Conservation (phyloP, 2,329 filamentous ascomycete genomes). For the Verticillium isaacii region DNA sequence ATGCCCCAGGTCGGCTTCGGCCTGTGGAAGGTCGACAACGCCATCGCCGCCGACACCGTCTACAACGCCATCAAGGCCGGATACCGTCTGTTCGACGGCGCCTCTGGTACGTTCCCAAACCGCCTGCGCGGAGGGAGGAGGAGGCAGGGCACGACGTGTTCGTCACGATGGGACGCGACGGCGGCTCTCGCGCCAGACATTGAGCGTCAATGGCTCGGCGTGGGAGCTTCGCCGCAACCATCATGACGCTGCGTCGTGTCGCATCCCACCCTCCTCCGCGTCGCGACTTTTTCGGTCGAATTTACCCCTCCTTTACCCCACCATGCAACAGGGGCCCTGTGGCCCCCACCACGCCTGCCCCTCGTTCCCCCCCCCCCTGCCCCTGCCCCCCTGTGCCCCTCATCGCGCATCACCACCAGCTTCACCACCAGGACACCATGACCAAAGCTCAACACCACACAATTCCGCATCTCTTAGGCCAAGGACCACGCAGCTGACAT, state of each 20-base stretch:
- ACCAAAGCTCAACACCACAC: neutral
- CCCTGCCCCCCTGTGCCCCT: neutral
- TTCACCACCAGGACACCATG: neutral
- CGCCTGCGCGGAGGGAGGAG: neutral
- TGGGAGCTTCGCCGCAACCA: neutral
- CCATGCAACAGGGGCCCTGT: neutral
- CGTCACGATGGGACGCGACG: neutral
- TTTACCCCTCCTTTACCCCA: constrained; percentile 1
- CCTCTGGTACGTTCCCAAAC: constrained; percentile 43
- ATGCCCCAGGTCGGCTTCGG: constrained; percentile 76
- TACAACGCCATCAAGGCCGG: constrained; percentile 68
- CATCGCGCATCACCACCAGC: neutral
- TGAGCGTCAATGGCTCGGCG: neutral
- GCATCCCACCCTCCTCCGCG: neutral
- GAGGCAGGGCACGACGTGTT: neutral
- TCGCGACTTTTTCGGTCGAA: neutral
- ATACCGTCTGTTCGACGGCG: constrained; percentile 57
- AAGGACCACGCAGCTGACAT: neutral
- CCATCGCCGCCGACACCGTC: constrained; percentile 67
- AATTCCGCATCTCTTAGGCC: neutral
- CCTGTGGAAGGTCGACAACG: constrained; percentile 79
- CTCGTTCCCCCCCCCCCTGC: neutral
- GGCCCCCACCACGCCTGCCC: neutral
- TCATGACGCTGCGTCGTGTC: neutral
- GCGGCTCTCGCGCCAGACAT: neutral